Evolutionary conservation across 805 yeast genomes (phyloP).

Genomic region (Myxozyma neotropica): DNA sequence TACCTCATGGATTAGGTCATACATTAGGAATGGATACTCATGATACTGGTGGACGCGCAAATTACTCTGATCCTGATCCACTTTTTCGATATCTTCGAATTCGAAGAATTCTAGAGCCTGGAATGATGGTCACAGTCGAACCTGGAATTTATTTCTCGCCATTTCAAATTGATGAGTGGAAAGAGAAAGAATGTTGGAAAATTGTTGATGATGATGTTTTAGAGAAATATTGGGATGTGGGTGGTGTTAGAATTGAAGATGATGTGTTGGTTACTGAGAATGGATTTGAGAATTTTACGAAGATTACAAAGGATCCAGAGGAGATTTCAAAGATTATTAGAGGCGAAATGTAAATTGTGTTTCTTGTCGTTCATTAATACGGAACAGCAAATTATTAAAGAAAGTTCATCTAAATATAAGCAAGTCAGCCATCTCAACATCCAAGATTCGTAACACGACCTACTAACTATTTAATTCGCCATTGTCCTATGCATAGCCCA

Average conservation of each 20-base stretch:
- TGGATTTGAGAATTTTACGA: constrained; percentile 82
- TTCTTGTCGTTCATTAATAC: neutral
- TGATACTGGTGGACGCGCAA: constrained; percentile 88
- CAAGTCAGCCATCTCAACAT: too few relatives aligned
- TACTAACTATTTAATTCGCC: too few relatives aligned
- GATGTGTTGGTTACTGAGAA: constrained; percentile 75
- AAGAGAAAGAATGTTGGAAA: constrained; percentile 46
- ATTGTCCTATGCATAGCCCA: too few relatives aligned
- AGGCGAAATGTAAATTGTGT: constrained; percentile 36
- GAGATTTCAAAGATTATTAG: constrained; percentile 79
- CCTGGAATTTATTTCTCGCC: constrained; percentile 94
- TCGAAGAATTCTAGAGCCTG: constrained; percentile 67
- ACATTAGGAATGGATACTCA: constrained; percentile 93
- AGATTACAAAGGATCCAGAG: constrained; percentile 80
- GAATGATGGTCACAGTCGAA: constrained; percentile 91
- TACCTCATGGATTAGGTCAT: constrained; percentile 97
- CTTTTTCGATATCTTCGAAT: constrained; percentile 76
- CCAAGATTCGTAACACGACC: too few relatives aligned
- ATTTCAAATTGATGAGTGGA: constrained; percentile 67
- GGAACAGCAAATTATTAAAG: neutral
- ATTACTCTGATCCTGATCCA: constrained; percentile 82
- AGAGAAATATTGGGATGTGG: constrained; percentile 79
- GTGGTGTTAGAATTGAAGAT: constrained; percentile 98
- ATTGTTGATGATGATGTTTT: constrained; percentile 67
- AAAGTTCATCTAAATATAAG: neutral